Evolutionary conservation across 148 eudicot genomes (phyloP), one percentile per base, ranked within the genome.

Genomic region (Pouteria glomerata): DNA sequence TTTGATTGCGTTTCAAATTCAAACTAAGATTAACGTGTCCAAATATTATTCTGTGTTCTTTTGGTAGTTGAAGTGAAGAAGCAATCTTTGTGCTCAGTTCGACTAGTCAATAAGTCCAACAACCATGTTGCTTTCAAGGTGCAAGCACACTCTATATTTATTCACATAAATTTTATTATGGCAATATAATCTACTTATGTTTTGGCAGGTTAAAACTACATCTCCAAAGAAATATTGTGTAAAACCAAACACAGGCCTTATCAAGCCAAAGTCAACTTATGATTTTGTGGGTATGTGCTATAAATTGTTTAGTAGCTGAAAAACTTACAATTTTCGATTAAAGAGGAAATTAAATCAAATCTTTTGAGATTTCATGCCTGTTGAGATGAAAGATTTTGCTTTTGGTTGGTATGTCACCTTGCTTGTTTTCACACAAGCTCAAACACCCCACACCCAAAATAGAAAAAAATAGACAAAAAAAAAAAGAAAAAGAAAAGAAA

Each of bases 71-170:
- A 90, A 82, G 64, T 86, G 77, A 86, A 85, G 87, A 90, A 88
- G 73, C 98, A 93, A 73, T 84, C 87, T 76, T 76, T 79, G 66
- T 83, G 95, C 75, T 42, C 82, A 61, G 84, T 93, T 74, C 86
- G 77, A 62, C 86, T 93, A 27, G 52, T 79, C 74, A 93, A 93
- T 75, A 83, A 69, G 74, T 80, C 89, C 37, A 81, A 83, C 70
- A 85, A 85, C 11, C 75, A 87, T 87, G 90, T 93, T 74, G 97
- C 97, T 74, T 93, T 88, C 77, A 93, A 93, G 98, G 98, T 93
- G 69, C 70, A 58, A 66, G 53, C 13, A 39, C 35, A 44, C 47
- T 74, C 60, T 60, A 33, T 19, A 48, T n/a, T n/a, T 63, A 6
- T 35, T 57, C 11, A 71, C 26, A 63, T n/a, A 37, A 69, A 24